phyloP scores from a whole-genome alignment of 2,329 filamentous ascomycete species.

The Cytospora piceae region DNA sequence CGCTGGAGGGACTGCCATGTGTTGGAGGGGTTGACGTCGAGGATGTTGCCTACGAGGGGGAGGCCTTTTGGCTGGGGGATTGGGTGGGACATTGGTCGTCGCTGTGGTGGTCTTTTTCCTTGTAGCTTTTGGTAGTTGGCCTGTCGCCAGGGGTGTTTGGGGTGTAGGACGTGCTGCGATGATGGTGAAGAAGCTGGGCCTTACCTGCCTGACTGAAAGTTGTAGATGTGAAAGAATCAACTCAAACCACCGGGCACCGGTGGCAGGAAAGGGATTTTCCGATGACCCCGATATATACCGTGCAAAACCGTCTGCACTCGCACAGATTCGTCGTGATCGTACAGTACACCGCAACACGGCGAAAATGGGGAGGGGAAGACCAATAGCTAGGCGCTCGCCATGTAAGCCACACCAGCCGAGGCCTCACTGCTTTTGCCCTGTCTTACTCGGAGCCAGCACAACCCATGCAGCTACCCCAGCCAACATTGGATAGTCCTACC shows the following conservation, averaged over 20 bases:
- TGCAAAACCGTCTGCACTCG: not conserved
- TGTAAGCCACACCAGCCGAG: not conserved
- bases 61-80: constrained; percentile 56
- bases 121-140: not conserved
- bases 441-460: constrained; percentile 6
- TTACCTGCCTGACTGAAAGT: no score
- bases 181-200: no score
- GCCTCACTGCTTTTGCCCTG: constrained; percentile 17
- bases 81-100: constrained; percentile 44
- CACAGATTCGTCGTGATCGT: not conserved
- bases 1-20: constrained; percentile 54
- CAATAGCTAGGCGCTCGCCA: not conserved
- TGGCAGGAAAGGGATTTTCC: not conserved
- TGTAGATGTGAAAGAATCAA: no score
- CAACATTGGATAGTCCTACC: no score
- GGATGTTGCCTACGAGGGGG: constrained; percentile 56
- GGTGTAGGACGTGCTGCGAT: not conserved
- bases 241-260: not conserved
- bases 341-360: not conserved
- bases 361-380: not conserved
- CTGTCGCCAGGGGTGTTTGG: not conserved
- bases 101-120: not conserved
- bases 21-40: constrained; percentile 52
- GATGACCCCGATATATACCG: not conserved
- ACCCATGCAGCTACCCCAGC: constrained; percentile 10